These are phyloP conservation scores for Chytridiales sp. DNA, from an alignment of 371 early-diverging fungal genomes.

Conservation along the genomic window DNA sequence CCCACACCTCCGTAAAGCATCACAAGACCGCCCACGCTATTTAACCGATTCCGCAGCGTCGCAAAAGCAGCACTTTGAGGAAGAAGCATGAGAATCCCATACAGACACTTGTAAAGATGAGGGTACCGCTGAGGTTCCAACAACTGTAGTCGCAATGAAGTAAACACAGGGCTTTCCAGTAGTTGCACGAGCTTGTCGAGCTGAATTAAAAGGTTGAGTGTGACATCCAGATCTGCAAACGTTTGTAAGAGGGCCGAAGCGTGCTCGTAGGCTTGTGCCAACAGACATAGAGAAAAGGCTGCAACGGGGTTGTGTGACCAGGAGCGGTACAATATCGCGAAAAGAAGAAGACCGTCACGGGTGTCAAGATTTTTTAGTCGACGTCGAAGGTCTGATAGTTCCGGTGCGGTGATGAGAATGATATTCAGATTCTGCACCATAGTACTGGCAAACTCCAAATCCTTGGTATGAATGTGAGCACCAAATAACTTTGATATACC, in stretches of 20 bases:
- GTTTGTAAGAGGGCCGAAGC: constrained; percentile 67
- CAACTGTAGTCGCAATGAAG: constrained; percentile 83
- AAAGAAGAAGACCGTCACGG: constrained; percentile 54
- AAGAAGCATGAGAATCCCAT: constrained; percentile 88
- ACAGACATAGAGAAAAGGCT: constrained; percentile 80
- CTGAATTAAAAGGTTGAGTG: constrained; percentile 84
- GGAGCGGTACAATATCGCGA: constrained; percentile 74
- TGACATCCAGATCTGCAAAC: constrained; percentile 90
- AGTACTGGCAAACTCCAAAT: constrained; percentile 81
- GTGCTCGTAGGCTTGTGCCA: constrained; percentile 89
- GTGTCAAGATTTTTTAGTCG: constrained; percentile 69
- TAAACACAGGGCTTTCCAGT: constrained; percentile 92
- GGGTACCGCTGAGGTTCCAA: constrained; percentile 85
- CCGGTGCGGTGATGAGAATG: constrained; percentile 88
- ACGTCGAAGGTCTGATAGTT: constrained; percentile 74
- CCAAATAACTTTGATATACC: neutral
- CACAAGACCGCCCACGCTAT: constrained; percentile 44
- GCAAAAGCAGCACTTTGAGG: constrained; percentile 93
- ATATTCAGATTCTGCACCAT: constrained; percentile 93
- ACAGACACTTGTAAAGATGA: constrained; percentile 79
- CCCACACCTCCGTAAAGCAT: constrained; percentile 30
- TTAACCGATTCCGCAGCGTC: constrained; percentile 81
- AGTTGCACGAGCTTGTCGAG: constrained; percentile 92
- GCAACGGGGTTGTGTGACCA: constrained; percentile 93
- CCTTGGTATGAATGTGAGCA: constrained; percentile 30